Evolutionary conservation across 208 protist species (phyloP).

Genomic region (Phytomonas serpens): DNA sequence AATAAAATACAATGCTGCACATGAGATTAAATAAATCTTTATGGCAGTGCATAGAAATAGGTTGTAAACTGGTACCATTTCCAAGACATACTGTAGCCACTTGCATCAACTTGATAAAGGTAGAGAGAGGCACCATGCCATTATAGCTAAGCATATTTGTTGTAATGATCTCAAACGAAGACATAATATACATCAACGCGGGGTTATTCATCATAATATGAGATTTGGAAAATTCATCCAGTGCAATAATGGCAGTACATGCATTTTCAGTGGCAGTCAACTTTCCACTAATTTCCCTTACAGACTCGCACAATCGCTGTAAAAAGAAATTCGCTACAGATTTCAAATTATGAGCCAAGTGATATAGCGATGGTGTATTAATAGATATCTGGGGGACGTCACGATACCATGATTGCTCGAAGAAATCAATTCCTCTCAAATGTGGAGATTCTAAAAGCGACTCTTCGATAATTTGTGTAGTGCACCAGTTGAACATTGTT

Average conservation of each 20-base stretch:
- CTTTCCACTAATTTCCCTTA: background rate
- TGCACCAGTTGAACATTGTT: background rate
- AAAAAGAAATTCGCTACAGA: background rate
- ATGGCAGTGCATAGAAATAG: background rate
- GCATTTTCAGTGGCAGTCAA: background rate
- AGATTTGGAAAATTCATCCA: background rate
- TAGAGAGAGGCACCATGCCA: background rate
- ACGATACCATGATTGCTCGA: background rate
- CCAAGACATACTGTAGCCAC: background rate
- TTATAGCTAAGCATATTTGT: slow-evolving; percentile 3
- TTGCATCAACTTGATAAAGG: slow-evolving; percentile 1
- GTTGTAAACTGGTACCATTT: background rate
- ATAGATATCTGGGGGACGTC: background rate
- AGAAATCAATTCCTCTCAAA: background rate
- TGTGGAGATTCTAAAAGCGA: background rate
- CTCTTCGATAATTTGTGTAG: background rate
- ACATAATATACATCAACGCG: background rate
- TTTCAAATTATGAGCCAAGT: background rate
- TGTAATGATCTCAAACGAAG: background rate
- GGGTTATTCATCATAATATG: background rate
- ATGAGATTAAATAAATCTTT: slow-evolving; percentile 2
- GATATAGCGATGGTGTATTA: background rate
- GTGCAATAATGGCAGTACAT: background rate
- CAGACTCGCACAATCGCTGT: background rate
- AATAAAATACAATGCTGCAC: slow-evolving; percentile 3